Evolutionary conservation across 805 yeast genomes (phyloP).

Genomic region (Candida insectorum): DNA sequence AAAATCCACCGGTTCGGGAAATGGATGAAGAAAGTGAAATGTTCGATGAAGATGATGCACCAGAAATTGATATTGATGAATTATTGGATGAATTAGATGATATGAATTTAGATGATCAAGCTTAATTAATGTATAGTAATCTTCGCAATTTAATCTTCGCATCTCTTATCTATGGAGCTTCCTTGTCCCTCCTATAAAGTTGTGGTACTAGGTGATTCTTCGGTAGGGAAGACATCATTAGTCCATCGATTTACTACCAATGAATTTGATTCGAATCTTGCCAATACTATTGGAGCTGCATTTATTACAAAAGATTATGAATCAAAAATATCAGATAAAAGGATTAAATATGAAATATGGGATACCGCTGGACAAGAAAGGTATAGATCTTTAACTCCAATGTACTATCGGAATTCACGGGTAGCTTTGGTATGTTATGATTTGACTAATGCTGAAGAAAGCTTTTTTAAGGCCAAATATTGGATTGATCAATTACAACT

Average conservation of each 20-base stretch:
- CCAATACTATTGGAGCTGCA: slow-evolving; percentile 98
- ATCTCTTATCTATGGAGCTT: not conserved
- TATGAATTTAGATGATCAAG: slow-evolving; percentile 63
- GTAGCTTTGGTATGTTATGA: slow-evolving; percentile 86
- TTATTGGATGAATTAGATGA: slow-evolving; percentile 92
- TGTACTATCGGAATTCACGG: slow-evolving; percentile 73
- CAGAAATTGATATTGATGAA: slow-evolving; percentile 87
- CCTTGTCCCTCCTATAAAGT: slow-evolving; percentile 32
- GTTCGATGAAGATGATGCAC: slow-evolving; percentile 70
- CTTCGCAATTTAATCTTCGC: slow-evolving; percentile 1
- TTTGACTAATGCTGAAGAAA: slow-evolving; percentile 44
- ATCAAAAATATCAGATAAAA: slow-evolving; percentile 20
- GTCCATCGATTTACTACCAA: slow-evolving; percentile 74
- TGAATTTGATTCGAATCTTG: slow-evolving; percentile 72
- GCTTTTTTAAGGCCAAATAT: slow-evolving; percentile 69
- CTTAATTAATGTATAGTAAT: not conserved
- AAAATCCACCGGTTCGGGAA: slow-evolving; percentile 18
- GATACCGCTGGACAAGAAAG: slow-evolving; percentile 87
- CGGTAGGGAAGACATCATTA: slow-evolving; percentile 68
- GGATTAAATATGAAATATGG: slow-evolving; percentile 72
- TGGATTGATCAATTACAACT: slow-evolving; percentile 81
- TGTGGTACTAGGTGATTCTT: slow-evolving; percentile 51
- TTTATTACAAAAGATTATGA: slow-evolving; percentile 73
- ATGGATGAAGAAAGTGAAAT: slow-evolving; percentile 46
- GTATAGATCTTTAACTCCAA: slow-evolving; percentile 73